phyloP scores from a whole-genome alignment of 768 basidiomycete genomes.

The Mycena galericulata region DNA sequence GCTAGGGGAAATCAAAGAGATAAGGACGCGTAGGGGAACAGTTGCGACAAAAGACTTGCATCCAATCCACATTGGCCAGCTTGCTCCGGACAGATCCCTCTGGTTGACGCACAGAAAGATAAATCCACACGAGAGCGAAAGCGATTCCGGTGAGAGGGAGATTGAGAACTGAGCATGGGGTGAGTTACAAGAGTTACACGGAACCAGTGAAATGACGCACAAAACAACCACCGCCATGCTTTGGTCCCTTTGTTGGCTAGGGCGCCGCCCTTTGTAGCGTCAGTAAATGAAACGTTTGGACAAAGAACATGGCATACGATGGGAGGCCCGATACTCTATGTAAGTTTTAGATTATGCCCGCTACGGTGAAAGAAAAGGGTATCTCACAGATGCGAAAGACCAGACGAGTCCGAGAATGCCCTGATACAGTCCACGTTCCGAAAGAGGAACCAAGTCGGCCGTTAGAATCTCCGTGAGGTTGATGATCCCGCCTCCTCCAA shows the following conservation, averaged over 20 bases:
- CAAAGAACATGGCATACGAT: constrained; percentile 17
- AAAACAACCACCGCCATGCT: constrained; percentile 47
- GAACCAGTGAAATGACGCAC: constrained; percentile 27
- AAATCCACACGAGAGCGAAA: constrained; percentile 33
- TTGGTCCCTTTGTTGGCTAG: constrained; percentile 36
- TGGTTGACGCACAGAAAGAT: constrained; percentile 43
- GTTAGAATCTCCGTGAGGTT: constrained; percentile 52
- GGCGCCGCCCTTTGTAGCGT: constrained; percentile 32
- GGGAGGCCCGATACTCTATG: constrained; percentile 31
- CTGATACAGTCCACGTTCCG: constrained; percentile 53
- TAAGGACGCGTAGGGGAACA: neutral
- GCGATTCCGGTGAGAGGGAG: constrained; percentile 45
- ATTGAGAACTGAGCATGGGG: constrained; percentile 44
- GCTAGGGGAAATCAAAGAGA: constrained; percentile 37
- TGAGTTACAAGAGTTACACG: neutral
- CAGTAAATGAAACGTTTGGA: neutral
- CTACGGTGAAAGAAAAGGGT: neutral
- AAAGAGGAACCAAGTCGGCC: constrained; percentile 56
- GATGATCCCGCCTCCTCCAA: constrained; percentile 51
- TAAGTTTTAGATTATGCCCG: neutral
- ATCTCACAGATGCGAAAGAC: constrained; percentile 47
- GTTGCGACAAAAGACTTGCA: constrained; percentile 38
- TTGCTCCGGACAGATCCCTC: constrained; percentile 42
- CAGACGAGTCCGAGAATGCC: constrained; percentile 47
- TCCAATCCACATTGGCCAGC: constrained; percentile 50